Evolutionary conservation across 139 green algal genomes (phyloP).

Genomic region (Chlamydomonas schloesseri): DNA sequence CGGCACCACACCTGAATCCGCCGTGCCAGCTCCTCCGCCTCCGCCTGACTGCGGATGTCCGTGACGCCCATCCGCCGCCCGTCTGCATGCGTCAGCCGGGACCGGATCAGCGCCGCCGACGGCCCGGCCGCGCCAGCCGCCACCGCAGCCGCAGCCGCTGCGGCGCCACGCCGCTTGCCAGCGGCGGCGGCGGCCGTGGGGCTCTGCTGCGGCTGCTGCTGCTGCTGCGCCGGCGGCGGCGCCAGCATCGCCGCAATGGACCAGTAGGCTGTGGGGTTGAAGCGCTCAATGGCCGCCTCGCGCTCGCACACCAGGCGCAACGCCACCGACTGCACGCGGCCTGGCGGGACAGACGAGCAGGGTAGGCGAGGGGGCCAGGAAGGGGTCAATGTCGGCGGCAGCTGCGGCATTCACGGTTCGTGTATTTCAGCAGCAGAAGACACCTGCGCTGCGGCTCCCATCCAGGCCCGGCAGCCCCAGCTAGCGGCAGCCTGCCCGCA

Average conservation of each 20-base stretch:
- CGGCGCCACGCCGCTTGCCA: too few relatives aligned
- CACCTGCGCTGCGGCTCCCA: too few relatives aligned
- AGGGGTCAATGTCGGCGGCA: too few relatives aligned
- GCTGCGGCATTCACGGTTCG: too few relatives aligned
- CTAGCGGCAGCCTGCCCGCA: too few relatives aligned
- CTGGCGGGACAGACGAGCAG: slow-evolving; percentile 32
- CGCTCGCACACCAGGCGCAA: slow-evolving; percentile 88
- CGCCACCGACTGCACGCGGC: slow-evolving; percentile 87
- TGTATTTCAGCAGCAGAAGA: too few relatives aligned
- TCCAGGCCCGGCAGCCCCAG: too few relatives aligned
- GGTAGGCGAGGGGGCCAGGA: neutral
- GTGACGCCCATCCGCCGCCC: slow-evolving; percentile 57
- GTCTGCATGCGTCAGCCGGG: slow-evolving; percentile 57
- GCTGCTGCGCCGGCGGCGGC: neutral
- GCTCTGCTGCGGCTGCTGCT: neutral
- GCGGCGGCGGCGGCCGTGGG: too few relatives aligned
- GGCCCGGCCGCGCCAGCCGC: neutral
- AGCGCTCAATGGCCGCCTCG: slow-evolving; percentile 80
- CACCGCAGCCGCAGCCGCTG: too few relatives aligned
- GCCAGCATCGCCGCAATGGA: slow-evolving; percentile 50
- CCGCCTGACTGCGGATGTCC: slow-evolving; percentile 48
- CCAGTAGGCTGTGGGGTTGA: slow-evolving; percentile 79
- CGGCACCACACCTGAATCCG: slow-evolving; percentile 51
- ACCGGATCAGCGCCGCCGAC: neutral
- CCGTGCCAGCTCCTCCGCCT: slow-evolving; percentile 50